Evolutionary conservation across 495 filamentous ascomycete species (phyloP).

Genomic region (Talaromyces ruber): DNA sequence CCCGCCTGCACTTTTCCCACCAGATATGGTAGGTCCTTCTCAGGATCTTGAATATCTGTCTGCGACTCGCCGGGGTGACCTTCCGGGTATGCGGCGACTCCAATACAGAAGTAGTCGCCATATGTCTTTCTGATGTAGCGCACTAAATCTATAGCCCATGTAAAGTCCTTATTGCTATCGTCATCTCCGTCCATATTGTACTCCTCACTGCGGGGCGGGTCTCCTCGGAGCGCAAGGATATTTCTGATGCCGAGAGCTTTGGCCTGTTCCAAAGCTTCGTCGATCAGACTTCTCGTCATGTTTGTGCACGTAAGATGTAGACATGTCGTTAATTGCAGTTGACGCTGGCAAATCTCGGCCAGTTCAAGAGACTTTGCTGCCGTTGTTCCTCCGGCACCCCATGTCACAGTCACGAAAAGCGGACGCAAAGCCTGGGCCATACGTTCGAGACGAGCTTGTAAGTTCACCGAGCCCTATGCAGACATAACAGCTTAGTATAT

Average conservation of each 20-base stretch:
- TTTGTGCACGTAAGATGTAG: constrained; percentile 97
- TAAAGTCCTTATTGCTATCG: constrained; percentile 71
- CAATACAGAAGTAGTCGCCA: constrained; percentile 94
- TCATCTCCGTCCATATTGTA: constrained; percentile 61
- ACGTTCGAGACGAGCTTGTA: constrained; percentile 85
- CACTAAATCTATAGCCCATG: constrained; percentile 84
- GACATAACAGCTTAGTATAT: constrained; percentile 12
- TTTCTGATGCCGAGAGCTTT: constrained; percentile 91
- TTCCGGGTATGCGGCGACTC: constrained; percentile 91
- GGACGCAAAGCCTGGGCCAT: constrained; percentile 88
- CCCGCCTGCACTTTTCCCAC: constrained; percentile 87
- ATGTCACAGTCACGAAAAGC: constrained; percentile 94
- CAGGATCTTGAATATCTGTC: constrained; percentile 66
- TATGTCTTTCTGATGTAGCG: constrained; percentile 76
- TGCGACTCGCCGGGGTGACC: constrained; percentile 90
- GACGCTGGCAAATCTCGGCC: constrained; percentile 89
- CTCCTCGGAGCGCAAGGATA: constrained; percentile 88
- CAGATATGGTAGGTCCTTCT: constrained; percentile 78
- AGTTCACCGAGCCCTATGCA: constrained; percentile 72
- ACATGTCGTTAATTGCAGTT: constrained; percentile 87
- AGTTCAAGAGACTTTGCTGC: constrained; percentile 84
- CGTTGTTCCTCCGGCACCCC: constrained; percentile 93
- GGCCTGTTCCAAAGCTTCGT: constrained; percentile 82
- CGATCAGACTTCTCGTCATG: constrained; percentile 80
- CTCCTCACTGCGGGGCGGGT: constrained; percentile 83